phyloP scores from a whole-genome alignment of 306 rosid species.

The Trifolium pratense region DNA sequence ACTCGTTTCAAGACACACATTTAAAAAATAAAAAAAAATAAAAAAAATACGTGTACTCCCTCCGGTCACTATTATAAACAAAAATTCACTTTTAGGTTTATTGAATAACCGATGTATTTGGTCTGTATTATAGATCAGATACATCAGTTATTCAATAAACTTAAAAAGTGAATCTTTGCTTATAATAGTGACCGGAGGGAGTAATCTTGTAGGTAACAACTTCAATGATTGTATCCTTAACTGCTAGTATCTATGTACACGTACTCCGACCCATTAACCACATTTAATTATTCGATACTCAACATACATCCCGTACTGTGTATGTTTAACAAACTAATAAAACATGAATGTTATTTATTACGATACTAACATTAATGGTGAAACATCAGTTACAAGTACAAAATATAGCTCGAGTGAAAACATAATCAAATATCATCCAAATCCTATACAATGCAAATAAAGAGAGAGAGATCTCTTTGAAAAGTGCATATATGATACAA shows the following conservation, averaged over 20 bases:
- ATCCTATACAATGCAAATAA: no score
- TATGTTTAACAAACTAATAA: background rate
- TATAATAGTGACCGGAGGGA: no score
- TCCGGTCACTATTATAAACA: no score
- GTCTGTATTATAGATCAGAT: no score
- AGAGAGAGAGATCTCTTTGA: background rate
- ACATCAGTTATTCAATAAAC: no score
- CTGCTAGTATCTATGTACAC: background rate
- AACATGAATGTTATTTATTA: background rate
- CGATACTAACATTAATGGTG: background rate
- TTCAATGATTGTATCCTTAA: background rate
- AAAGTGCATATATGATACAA: slow-evolving; percentile 5
- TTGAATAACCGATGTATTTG: no score
- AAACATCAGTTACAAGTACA: background rate
- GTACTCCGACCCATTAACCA: background rate
- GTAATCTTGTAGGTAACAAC: background rate
- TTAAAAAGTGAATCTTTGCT: no score
- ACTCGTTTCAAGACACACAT: background rate
- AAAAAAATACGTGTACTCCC: background rate
- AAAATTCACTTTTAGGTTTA: no score
- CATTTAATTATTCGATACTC: no score
- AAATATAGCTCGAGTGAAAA: background rate
- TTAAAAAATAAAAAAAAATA: background rate
- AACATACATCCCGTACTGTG: background rate
- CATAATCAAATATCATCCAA: no score